Percentiles rank a stretch among this genome's conserved stretches.
Conservation (phyloP, 345 rosid species). For the Chamaenerion angustifolium region DNA sequence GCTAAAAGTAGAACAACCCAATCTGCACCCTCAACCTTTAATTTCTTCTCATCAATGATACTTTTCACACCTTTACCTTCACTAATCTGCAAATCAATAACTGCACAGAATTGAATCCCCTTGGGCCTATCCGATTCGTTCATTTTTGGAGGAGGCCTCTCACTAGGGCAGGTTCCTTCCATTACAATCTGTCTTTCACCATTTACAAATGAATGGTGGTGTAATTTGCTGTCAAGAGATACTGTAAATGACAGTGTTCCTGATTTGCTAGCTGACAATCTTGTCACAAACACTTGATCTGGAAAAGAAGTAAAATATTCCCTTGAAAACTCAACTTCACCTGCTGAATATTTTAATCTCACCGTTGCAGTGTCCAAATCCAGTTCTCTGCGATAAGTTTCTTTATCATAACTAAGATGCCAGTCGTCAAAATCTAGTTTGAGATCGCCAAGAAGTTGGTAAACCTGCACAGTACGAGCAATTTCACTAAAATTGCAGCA, state of each 20-base stretch:
- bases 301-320: conserved; percentile 68
- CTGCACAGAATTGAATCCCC: conserved; percentile 58
- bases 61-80: conserved; percentile 29
- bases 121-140: conserved; percentile 25
- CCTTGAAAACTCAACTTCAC: conserved; percentile 41
- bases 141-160: conserved; percentile 39
- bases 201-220: conserved; percentile 34
- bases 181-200: conserved; percentile 44
- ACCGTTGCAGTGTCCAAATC: conserved; percentile 78
- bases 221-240: conserved; percentile 46
- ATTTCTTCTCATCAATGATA: conserved; percentile 38
- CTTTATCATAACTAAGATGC: conserved; percentile 46
- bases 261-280: conserved; percentile 46
- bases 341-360: conserved; percentile 50
- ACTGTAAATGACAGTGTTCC: conserved; percentile 57
- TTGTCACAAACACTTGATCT: conserved; percentile 52
- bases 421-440: conserved; percentile 62
- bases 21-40: conserved; percentile 62
- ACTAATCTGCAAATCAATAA: conserved; percentile 57
- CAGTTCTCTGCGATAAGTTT: conserved; percentile 69
- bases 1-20: conserved; percentile 55
- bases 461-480: conserved; percentile 38
- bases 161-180: conserved; percentile 60
- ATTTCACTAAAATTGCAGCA: conserved; percentile 3
- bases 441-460: conserved; percentile 79